These are phyloP conservation scores for Colletotrichum liaoningense DNA, from an alignment of 2,329 filamentous ascomycete genomes.

Conservation along the genomic window DNA sequence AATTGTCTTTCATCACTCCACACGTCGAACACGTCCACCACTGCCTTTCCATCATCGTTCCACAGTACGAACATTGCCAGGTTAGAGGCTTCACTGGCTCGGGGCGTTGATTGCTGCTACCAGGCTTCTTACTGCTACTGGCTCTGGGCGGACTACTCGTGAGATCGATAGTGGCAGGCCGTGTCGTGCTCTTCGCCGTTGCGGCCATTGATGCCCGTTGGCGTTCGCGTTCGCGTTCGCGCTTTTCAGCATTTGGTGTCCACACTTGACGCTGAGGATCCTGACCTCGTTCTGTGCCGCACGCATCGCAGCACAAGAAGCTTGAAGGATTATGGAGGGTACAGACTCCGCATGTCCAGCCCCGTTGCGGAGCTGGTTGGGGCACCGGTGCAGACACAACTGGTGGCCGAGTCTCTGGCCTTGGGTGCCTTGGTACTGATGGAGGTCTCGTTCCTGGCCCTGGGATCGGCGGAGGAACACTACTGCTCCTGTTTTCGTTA, in stretches of 20 bases:
- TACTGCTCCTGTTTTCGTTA: conserved; percentile 23
- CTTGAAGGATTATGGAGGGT: conserved; percentile 65
- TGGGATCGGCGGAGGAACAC: conserved; percentile 22
- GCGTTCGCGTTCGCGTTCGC: conserved; percentile 31
- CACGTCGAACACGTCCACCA: conserved; percentile 70
- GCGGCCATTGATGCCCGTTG: conserved; percentile 36
- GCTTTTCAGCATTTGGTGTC: conserved; percentile 38
- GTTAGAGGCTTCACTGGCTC: conserved; percentile 42
- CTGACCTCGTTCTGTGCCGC: conserved; percentile 48
- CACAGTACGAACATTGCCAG: conserved; percentile 66
- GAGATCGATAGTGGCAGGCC: conserved; percentile 44
- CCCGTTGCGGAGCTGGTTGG: conserved; percentile 34
- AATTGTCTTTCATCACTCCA: conserved; percentile 64
- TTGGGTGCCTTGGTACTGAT: conserved; percentile 32
- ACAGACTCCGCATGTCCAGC: conserved; percentile 67
- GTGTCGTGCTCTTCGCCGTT: neutral
- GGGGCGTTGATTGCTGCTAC: conserved; percentile 28
- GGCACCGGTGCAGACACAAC: neutral
- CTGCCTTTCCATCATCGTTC: conserved; percentile 61
- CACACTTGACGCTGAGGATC: conserved; percentile 34
- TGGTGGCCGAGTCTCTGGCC: conserved; percentile 19
- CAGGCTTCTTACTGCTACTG: conserved; percentile 5
- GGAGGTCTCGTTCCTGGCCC: conserved; percentile 27
- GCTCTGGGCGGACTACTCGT: conserved; percentile 46
- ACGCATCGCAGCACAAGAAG: conserved; percentile 69